phyloP scores from a whole-genome alignment of 2,329 filamentous ascomycete genomes.

The Aspergillus sp. region DNA sequence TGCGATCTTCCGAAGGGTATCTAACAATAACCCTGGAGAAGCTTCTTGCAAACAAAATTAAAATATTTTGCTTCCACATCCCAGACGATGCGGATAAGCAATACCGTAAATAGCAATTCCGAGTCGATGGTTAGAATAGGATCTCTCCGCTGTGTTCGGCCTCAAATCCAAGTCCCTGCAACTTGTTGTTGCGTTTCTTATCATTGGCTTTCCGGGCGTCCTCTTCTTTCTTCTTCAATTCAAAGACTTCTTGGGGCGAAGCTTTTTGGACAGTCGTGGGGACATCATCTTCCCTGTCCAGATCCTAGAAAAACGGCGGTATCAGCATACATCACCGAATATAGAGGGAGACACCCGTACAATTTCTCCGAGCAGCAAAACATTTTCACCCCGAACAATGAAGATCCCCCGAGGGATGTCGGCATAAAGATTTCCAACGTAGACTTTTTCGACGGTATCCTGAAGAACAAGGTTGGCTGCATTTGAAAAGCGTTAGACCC shows the following conservation, averaged over 20 bases:
- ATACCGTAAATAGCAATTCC: background rate
- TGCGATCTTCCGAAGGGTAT: background rate
- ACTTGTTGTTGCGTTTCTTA: conserved; percentile 65
- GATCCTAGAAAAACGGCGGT: conserved; percentile 52
- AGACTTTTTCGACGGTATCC: conserved; percentile 85
- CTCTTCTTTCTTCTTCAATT: conserved; percentile 68
- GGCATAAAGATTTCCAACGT: conserved; percentile 68
- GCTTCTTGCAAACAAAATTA: background rate
- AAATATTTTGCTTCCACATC: background rate
- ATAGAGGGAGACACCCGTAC: conserved; percentile 31
- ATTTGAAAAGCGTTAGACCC: conserved; percentile 1
- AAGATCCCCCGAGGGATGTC: conserved; percentile 84
- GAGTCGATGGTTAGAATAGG: conserved; percentile 51
- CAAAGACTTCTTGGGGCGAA: conserved; percentile 64
- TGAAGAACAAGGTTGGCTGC: conserved; percentile 91
- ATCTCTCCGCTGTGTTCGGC: conserved; percentile 76
- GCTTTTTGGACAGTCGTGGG: conserved; percentile 65
- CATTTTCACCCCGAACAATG: conserved; percentile 92
- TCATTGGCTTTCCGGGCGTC: conserved; percentile 65
- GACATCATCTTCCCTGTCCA: conserved; percentile 89
- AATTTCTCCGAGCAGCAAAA: conserved; percentile 91
- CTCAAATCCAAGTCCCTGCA: conserved; percentile 79
- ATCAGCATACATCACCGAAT: background rate
- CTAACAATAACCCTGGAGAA: background rate
- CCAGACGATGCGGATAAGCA: background rate